phyloP scores from a whole-genome alignment of 148 eudicot species.

The Dysphania ambrosioides region DNA sequence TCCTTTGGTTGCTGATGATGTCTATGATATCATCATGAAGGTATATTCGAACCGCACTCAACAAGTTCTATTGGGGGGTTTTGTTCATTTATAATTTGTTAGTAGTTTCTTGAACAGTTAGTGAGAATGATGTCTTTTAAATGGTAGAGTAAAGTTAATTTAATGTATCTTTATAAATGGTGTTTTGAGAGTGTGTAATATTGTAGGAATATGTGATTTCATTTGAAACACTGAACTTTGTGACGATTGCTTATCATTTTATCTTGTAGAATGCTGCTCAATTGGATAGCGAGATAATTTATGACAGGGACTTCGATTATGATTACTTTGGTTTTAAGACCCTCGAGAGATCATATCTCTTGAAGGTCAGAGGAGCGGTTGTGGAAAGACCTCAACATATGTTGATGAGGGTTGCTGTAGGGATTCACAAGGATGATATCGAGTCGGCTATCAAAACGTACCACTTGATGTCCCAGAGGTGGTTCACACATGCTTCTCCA shows the following conservation, averaged over 20 bases:
- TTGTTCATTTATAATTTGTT: too few relatives aligned
- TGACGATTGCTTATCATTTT: not conserved
- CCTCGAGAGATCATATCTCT: slow-evolving; percentile 87
- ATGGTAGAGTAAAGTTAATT: too few relatives aligned
- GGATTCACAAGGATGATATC: slow-evolving; percentile 89
- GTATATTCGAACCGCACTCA: slow-evolving; percentile 32
- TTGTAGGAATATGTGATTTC: too few relatives aligned
- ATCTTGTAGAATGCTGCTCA: slow-evolving; percentile 74
- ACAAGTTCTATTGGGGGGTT: too few relatives aligned
- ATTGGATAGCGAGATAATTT: slow-evolving; percentile 90
- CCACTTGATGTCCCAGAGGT: slow-evolving; percentile 89
- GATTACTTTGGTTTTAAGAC: slow-evolving; percentile 98
- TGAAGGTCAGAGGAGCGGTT: slow-evolving; percentile 69
- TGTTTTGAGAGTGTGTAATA: too few relatives aligned
- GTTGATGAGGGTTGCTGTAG: slow-evolving; percentile 95
- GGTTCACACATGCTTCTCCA: slow-evolving; percentile 99
- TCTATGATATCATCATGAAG: slow-evolving; percentile 91
- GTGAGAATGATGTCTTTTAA: too few relatives aligned
- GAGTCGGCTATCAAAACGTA: slow-evolving; percentile 79
- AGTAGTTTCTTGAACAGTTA: too few relatives aligned
- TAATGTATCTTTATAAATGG: too few relatives aligned
- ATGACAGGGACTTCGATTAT: slow-evolving; percentile 94
- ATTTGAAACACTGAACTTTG: too few relatives aligned
- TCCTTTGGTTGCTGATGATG: slow-evolving; percentile 86
- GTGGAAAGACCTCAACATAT: slow-evolving; percentile 97